A percentile compares a stretch with the other conserved stretches of the same genome.
Evolutionary conservation across 2,329 filamentous ascomycete genomes (phyloP).

Genomic region (Macroventuria anomochaeta): DNA sequence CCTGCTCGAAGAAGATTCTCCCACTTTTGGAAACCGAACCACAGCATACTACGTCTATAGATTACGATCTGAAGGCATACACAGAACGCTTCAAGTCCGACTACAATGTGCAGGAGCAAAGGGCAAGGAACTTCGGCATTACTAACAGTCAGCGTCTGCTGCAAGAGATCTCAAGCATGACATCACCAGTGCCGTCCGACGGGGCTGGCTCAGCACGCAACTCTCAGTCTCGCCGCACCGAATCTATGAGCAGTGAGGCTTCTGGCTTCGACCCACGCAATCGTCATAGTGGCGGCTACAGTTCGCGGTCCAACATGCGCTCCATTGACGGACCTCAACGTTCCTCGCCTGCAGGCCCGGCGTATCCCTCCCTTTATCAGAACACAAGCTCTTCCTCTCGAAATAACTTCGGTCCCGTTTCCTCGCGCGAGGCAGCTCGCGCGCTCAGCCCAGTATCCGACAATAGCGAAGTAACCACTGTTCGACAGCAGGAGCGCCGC

Average conservation of each 20-base stretch:
- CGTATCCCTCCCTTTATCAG: constrained; percentile 32
- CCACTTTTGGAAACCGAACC: constrained; percentile 68
- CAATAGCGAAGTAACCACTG: constrained; percentile 38
- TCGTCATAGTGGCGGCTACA: constrained; percentile 71
- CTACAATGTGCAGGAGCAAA: constrained; percentile 72
- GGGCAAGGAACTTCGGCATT: constrained; percentile 74
- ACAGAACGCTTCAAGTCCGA: constrained; percentile 79
- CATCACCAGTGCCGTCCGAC: constrained; percentile 58
- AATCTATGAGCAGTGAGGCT: constrained; percentile 50
- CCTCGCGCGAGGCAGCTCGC: constrained; percentile 33
- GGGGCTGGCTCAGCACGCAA: constrained; percentile 51
- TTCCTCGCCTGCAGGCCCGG: constrained; percentile 34
- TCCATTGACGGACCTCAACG: constrained; percentile 40
- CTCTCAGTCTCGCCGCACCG: constrained; percentile 53
- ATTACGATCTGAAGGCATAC: constrained; percentile 74
- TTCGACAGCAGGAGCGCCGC: constrained; percentile 29
- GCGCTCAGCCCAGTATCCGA: constrained; percentile 37
- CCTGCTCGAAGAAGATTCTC: constrained; percentile 84
- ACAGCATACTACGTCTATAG: constrained; percentile 55
- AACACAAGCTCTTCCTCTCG: constrained; percentile 24
- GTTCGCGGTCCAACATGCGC: constrained; percentile 31
- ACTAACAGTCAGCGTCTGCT: constrained; percentile 68
- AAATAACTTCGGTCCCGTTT: constrained; percentile 24
- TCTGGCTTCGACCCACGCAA: constrained; percentile 48
- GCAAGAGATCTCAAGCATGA: constrained; percentile 65